Percentiles rank a stretch among this genome's conserved stretches.
These are phyloP conservation scores for Chloroidium sp. DNA, from an alignment of 163 green algal species.

Conservation along the genomic window DNA sequence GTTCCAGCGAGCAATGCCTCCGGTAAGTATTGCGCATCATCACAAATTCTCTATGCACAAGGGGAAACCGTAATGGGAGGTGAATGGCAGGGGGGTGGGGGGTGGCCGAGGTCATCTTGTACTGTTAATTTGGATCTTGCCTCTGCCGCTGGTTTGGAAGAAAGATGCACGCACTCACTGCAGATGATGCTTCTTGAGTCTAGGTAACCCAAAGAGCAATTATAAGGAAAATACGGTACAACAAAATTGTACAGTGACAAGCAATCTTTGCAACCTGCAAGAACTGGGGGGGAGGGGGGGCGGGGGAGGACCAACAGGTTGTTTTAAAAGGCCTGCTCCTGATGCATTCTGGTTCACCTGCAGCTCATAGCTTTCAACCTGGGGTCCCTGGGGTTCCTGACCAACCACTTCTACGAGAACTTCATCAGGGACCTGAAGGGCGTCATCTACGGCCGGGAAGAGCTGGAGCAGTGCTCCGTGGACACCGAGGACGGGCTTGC, in stretches of 20 bases:
- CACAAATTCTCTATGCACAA: no score
- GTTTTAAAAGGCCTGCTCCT: no score
- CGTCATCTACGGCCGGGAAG: slow-evolving; percentile 54
- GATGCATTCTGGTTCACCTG: background rate
- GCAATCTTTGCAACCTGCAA: no score
- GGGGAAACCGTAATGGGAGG: no score
- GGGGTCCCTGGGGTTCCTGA: slow-evolving; percentile 81
- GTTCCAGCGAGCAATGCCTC: slow-evolving; percentile 72
- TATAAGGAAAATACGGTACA: no score
- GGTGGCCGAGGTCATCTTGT: no score
- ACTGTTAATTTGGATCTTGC: background rate
- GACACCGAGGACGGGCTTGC: background rate
- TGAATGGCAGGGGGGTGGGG: no score
- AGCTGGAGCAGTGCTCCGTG: slow-evolving; percentile 19
- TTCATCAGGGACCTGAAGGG: slow-evolving; percentile 60
- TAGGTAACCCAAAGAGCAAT: no score
- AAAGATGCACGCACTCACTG: background rate
- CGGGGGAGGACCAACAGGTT: no score
- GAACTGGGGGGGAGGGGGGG: no score
- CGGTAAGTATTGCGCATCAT: slow-evolving; percentile 27
- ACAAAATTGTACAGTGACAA: no score
- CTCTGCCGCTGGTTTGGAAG: background rate
- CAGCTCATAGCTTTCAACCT: slow-evolving; percentile 81
- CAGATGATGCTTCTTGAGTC: no score
- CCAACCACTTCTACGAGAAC: slow-evolving; percentile 64